A percentile compares a stretch with the other conserved stretches of the same genome.
Conservation (phyloP, 345 rosid genomes). For the Camelina neglecta region DNA sequence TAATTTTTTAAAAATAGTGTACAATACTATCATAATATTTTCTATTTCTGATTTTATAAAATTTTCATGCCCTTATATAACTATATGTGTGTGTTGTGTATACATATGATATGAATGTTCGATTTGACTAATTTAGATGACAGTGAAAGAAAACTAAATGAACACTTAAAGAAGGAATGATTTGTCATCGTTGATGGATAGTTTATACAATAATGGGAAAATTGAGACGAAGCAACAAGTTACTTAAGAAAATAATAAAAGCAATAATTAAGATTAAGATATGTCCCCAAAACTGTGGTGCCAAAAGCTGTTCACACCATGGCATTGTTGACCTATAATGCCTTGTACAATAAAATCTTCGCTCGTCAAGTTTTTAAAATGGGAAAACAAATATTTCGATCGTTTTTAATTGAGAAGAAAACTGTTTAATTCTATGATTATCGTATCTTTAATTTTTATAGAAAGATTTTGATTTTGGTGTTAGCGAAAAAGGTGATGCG, state of each 20-base stretch:
- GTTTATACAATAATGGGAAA: not conserved
- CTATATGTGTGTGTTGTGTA: not conserved
- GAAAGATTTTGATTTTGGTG: not conserved
- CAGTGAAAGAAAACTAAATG: slow-evolving; percentile 7
- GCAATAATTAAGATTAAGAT: slow-evolving; percentile 26
- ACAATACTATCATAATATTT: not conserved
- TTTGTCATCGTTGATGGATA: not conserved
- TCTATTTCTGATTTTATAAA: not conserved
- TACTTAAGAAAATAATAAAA: slow-evolving; percentile 17
- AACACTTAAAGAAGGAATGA: not conserved
- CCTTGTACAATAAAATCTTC: not conserved
- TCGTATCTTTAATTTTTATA: not conserved
- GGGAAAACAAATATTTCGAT: not conserved
- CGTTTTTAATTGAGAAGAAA: not conserved
- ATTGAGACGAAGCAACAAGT: slow-evolving; percentile 27
- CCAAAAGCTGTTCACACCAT: slow-evolving; percentile 31
- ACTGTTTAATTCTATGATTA: not conserved
- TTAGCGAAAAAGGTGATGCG: not conserved
- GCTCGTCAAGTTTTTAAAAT: not conserved
- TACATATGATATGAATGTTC: not conserved
- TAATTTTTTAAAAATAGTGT: slow-evolving; percentile 7
- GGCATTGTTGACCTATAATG: slow-evolving; percentile 26
- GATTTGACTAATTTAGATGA: not conserved
- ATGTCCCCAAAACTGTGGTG: slow-evolving; percentile 4
- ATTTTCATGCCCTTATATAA: not conserved